Evolutionary conservation across 441 rosid genomes (phyloP), one percentile per base, ranked within the genome.

Genomic region (Populus tomentosa): DNA sequence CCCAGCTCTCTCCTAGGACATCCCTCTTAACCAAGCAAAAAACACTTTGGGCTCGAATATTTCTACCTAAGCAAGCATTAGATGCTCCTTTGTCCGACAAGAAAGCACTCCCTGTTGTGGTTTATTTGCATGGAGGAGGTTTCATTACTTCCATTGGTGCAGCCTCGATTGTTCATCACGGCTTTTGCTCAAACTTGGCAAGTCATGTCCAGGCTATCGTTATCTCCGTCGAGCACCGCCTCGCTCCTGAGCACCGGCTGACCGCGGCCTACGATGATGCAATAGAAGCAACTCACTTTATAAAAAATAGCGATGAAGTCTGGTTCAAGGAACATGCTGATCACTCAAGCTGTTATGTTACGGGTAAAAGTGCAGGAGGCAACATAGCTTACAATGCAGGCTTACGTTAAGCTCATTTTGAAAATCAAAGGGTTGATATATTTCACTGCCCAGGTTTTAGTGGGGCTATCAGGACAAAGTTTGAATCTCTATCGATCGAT

Each of bases 61-160:
- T 63, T 80, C 6, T 87, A 5, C 91, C 93, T 9, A 78, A 67
- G 38, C 33, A 76, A 8, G 18, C 24, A 10, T 30, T 6, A 9
- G 33, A 23, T 16, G 5, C 10, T 24, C 3, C 11, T 28, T 14
- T 14, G 6, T 61, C 70, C 62, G 56, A 64, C 24, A 26, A 56
- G 23, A 2, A 32, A 10, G 86, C 85, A 38, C 85, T 86, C 18
- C 91, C 94, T 36, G 78, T 91, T 72, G 13, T 90, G 0, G 76
- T 91, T 33, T 84, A 79, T 72, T 81, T 75, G 79, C 94, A 89
- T 50, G 94, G 94, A 18, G 91, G 94, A 6, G 94, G 89, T 2
- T 88, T 88, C 82, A 14, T 87, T 30, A 40, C 11, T 40, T 4
- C 67, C 13, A 26, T 73, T 77, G 82, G 81, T 72, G 84, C 88